Evolutionary conservation across 805 yeast species (phyloP), one percentile per base, ranked within the genome.

Genomic region (Cyberlindnera japonica): DNA sequence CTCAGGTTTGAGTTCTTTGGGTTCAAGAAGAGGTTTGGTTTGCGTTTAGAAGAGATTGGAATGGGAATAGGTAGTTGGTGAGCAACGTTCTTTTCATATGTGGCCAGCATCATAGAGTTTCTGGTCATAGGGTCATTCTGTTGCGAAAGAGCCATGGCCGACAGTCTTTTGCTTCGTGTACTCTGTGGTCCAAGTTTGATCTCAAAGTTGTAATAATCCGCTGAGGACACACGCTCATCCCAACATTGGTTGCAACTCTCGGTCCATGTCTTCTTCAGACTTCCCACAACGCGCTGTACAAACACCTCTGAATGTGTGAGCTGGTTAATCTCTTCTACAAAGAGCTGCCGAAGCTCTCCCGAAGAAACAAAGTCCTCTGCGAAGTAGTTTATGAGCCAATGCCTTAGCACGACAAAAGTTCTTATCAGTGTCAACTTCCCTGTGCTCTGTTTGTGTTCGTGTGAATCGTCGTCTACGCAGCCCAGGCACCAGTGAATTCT

Each of bases 331-430:
- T 57, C 75, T 71, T 28, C 47, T 3, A 70, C 59, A 41, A 78
- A 71, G 18, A 60, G 50, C 17, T 52, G 48, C 40, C 89, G 65
- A 24, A 83, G 61, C 39, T 71, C 67, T 16, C 64, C 51, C 35
- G 75, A 69, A 13, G 74, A 62, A 19, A 82, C 65, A 58, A 90
- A 93, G 61, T 93, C 98, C 57, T 86, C 91, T 30, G 79, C 72
- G 54, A 88, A 93, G 59, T 86, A 90, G 61, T 90, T 91, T 44
- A 86, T 63, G 15, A 91, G 60, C 95, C 98, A 91, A 64, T 87
- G 95, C 54, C 97, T 75, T 31, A 93, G 52, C 21, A 84, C 80
- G 20, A 87, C 96, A 65, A 90, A 91, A 0, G 95, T 82, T 53
- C 98, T 71, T 26, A 90, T 73, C 11, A 86, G 67, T 2, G 83